These are phyloP conservation scores for Beauveria pseudobassiana DNA, from an alignment of 2,329 filamentous ascomycete species.

Conservation along the genomic window DNA sequence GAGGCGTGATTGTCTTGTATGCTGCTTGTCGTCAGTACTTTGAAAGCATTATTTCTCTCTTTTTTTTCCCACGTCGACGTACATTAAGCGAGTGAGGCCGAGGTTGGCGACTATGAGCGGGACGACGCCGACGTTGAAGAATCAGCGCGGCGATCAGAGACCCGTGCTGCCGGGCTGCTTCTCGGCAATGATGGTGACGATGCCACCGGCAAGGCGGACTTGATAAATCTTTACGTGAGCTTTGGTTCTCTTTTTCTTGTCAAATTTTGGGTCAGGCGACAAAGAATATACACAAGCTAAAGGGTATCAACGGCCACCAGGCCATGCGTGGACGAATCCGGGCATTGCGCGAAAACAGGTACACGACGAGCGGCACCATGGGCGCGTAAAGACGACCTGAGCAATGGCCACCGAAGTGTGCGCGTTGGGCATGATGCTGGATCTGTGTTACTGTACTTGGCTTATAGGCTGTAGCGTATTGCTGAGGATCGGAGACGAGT, in stretches of 20 bases:
- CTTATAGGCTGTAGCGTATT: too few relatives aligned
- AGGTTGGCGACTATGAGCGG: slow-evolving; percentile 20
- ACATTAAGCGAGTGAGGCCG: slow-evolving; percentile 22
- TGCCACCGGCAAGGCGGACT: slow-evolving; percentile 23
- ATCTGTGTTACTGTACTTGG: background rate
- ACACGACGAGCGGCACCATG: slow-evolving; percentile 18
- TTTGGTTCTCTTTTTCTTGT: background rate
- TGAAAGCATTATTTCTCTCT: background rate
- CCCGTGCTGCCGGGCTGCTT: slow-evolving; percentile 15
- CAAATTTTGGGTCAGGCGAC: too few relatives aligned
- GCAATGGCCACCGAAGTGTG: slow-evolving; percentile 20
- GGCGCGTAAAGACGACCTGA: slow-evolving; percentile 21
- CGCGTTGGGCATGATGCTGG: slow-evolving; percentile 12
- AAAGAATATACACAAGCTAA: slow-evolving; percentile 16
- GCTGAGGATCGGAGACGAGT: too few relatives aligned
- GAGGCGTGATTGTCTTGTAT: slow-evolving; percentile 18
- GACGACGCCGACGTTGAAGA: slow-evolving; percentile 22
- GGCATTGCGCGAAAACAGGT: slow-evolving; percentile 20
- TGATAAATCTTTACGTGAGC: background rate
- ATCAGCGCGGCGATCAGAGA: slow-evolving; percentile 20
- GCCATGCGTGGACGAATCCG: slow-evolving; percentile 20
- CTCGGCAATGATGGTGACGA: slow-evolving; percentile 19
- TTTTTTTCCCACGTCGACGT: slow-evolving; percentile 1
- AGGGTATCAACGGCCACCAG: slow-evolving; percentile 21
- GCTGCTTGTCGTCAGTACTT: slow-evolving; percentile 7